These are phyloP conservation scores for Penicillium malachiteum DNA, from an alignment of 495 filamentous ascomycete species.

Conservation along the genomic window DNA sequence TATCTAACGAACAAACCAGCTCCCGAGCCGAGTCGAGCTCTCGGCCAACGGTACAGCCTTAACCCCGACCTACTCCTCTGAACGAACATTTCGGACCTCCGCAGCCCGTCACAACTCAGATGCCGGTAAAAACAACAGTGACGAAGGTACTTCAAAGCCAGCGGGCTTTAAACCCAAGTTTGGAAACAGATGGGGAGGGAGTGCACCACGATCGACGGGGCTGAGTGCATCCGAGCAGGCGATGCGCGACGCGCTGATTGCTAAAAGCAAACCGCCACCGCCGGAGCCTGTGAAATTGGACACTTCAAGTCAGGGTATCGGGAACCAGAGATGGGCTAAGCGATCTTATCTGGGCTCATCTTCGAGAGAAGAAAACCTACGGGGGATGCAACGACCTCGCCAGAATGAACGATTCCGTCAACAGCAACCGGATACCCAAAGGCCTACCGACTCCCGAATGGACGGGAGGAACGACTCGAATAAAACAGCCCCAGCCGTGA, in stretches of 20 bases:
- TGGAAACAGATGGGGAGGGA: constrained; percentile 25
- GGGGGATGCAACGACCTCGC: neutral
- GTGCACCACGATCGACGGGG: constrained; percentile 18
- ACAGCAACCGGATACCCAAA: neutral
- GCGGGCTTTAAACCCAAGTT: constrained; percentile 21
- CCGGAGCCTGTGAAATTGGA: neutral
- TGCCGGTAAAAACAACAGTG: constrained; percentile 10
- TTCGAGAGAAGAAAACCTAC: neutral
- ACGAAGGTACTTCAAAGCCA: constrained; percentile 4
- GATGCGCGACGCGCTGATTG: constrained; percentile 32
- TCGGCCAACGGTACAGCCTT: constrained; percentile 22
- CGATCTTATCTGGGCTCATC: neutral
- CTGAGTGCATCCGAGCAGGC: constrained; percentile 38
- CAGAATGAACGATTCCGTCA: neutral
- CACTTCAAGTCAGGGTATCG: neutral
- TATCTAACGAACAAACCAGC: constrained; percentile 10
- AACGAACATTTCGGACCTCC: constrained; percentile 33
- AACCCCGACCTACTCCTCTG: constrained; percentile 17
- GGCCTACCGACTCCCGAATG: neutral
- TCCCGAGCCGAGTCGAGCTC: constrained; percentile 31
- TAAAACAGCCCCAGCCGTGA: neutral
- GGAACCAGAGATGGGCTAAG: neutral
- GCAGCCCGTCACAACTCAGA: constrained; percentile 23
- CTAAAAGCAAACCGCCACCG: constrained; percentile 12
- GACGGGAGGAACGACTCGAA: neutral